A percentile compares a stretch with the other conserved stretches of the same genome.
phyloP scores from a whole-genome alignment of 192 early-diverging fungal genomes.

The Thoreauomyces humboldtii region DNA sequence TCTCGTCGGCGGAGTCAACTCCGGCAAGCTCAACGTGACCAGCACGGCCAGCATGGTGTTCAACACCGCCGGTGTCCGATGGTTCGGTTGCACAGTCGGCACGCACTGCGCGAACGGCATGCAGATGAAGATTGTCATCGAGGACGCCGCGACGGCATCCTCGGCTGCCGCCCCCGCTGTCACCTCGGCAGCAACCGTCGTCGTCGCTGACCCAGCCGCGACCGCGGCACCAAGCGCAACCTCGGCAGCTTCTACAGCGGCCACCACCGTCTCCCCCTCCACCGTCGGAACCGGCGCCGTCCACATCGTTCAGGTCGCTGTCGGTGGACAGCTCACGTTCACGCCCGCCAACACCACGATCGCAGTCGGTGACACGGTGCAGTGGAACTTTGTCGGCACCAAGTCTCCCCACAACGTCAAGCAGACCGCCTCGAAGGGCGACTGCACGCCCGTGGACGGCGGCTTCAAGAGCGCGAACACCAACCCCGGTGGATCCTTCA shows the following conservation, averaged over 20 bases:
- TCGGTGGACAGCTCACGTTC: conserved; percentile 18
- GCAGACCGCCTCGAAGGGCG: conserved; percentile 13
- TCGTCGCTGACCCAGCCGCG: too few relatives aligned
- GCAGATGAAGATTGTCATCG: conserved; percentile 17
- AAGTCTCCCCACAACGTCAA: conserved; percentile 26
- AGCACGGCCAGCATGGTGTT: conserved; percentile 4
- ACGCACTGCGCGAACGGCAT: conserved; percentile 24
- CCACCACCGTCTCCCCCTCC: too few relatives aligned
- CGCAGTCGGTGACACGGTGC: conserved; percentile 16
- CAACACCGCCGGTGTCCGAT: conserved; percentile 10
- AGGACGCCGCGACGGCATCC: too few relatives aligned
- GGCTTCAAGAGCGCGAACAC: conserved; percentile 14
- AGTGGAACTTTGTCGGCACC: conserved; percentile 4
- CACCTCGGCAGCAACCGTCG: too few relatives aligned
- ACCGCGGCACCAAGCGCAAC: too few relatives aligned
- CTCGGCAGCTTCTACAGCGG: too few relatives aligned
- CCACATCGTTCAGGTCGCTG: conserved; percentile 13
- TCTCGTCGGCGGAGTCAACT: conserved; percentile 15
- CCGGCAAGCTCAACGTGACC: background rate
- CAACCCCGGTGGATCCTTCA: conserved; percentile 1
- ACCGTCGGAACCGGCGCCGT: too few relatives aligned
- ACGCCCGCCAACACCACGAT: conserved; percentile 12
- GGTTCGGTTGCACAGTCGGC: conserved; percentile 24
- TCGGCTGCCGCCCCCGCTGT: too few relatives aligned
- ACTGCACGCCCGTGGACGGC: conserved; percentile 14